Evolutionary conservation across 345 rosid species (phyloP).

Genomic region (Gossypium bickii): DNA sequence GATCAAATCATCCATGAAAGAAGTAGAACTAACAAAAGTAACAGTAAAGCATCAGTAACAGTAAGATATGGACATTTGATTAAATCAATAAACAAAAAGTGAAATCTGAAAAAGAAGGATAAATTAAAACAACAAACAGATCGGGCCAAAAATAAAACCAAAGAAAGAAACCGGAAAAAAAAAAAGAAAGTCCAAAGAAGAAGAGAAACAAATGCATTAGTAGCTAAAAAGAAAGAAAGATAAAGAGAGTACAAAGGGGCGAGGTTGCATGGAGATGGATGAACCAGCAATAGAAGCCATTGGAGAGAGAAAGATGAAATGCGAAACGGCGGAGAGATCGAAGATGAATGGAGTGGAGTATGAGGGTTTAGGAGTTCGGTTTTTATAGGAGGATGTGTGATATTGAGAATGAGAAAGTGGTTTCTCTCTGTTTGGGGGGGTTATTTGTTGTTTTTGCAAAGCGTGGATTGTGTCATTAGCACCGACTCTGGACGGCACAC

Average conservation of each 20-base stretch:
- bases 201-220: neutral
- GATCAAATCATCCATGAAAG: conserved; percentile 5
- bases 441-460: too few species aligned
- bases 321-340: conserved; percentile 35
- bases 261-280: conserved; percentile 34
- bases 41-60: neutral
- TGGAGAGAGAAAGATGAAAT: conserved; percentile 13
- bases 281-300: conserved; percentile 46
- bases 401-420: too few species aligned
- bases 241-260: conserved; percentile 16
- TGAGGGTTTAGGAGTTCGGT: neutral
- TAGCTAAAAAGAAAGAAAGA: neutral
- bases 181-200: neutral
- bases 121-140: conserved; percentile 3
- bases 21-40: neutral
- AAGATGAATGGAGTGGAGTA: conserved; percentile 24
- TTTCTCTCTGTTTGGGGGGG: too few species aligned
- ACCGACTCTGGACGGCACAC: too few species aligned
- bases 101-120: neutral
- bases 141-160: neutral
- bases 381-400: conserved; percentile 15
- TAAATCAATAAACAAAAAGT: conserved; percentile 1
- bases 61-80: neutral
- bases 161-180: neutral
- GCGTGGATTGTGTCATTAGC: too few species aligned